Base-by-base conservation (phyloP, 306 rosid genomes). In the Castanospermum australe region DNA sequence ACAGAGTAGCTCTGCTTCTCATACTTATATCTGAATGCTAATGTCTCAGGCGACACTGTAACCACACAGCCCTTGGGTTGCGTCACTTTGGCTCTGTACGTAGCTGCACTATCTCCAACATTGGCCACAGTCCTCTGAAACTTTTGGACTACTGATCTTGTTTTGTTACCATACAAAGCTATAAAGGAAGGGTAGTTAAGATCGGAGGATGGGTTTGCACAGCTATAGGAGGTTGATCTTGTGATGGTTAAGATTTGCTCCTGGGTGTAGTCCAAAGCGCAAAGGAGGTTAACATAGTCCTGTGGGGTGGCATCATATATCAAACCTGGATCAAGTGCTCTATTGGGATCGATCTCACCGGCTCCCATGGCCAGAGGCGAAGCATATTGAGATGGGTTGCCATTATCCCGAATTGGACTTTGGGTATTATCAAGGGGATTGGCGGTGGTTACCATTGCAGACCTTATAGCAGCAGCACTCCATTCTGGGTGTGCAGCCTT, bases 361-460 rank as follows among this genome's bases (percentile, higher is more conserved):
- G 89, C 80, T 78, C 94, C 94, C 86, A 90, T 86, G 2, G 76
- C 85, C 2, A 86, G 47, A 18, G 90, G 91, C 0, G 92, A 90
- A 51, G 91, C 90, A 13, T 33, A 15, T 61, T 51, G 79, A 50
- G 30, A 59, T 1, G 60, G 61, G 13, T 78, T 64, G 2, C 77
- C 79, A 14, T 85, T 78, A 3, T 82, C 84, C 13, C 5, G 7
- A 2, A 82, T 82, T 5, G 73, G 86, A 15, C 28, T 79, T 9
- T 22, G 4, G 0, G 80, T 82, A 28, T 86, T 90, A 51, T 90
- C 90, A 1, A 80, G 17, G 0, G 87, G 89, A 25, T 75, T 75
- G 0, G 90, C 92, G 0, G 90, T 90, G 22, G 94, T 86, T 35
- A 88, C 67, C 28, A 88, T 4, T 47, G 90, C 89, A 2, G 94